These are phyloP conservation scores for Phaseolus lunatus DNA, from an alignment of 306 rosid genomes.

Conservation along the genomic window DNA sequence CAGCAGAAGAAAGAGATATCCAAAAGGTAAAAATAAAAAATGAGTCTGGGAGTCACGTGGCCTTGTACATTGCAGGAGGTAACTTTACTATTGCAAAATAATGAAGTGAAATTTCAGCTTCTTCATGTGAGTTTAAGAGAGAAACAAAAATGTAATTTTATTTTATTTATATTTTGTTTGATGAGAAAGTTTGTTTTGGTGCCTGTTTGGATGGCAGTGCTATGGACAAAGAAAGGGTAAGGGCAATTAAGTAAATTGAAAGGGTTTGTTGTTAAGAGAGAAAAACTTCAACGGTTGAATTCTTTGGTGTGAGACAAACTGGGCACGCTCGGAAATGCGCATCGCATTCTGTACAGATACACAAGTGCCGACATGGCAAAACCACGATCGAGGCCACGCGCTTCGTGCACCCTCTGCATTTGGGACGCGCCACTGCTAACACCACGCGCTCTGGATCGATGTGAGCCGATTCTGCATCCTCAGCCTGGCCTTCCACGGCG, in stretches of 20 bases:
- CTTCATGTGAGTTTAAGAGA: not conserved
- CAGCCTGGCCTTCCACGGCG: conserved; percentile 67
- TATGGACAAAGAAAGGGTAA: conserved; percentile 3
- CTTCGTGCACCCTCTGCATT: conserved; percentile 74
- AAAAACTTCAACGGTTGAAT: conserved; percentile 79
- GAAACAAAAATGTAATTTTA: conserved; percentile 43
- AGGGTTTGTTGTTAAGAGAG: conserved; percentile 51
- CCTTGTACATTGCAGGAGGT: conserved; percentile 58
- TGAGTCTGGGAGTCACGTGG: conserved; percentile 52
- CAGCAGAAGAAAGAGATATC: not conserved
- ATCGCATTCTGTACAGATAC: conserved; percentile 82
- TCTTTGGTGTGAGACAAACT: conserved; percentile 66
- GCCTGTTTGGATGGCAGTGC: conserved; percentile 48
- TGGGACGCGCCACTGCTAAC: conserved; percentile 49
- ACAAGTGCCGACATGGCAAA: conserved; percentile 90
- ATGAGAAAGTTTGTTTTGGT: conserved; percentile 17
- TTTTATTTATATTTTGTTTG: conserved; percentile 33
- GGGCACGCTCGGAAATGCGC: conserved; percentile 76
- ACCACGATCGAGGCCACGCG: conserved; percentile 81
- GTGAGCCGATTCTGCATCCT: conserved; percentile 82
- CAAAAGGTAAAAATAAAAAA: conserved; percentile 36
- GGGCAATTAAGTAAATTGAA: not conserved
- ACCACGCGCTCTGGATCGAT: conserved; percentile 71
- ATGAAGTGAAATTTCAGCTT: not conserved
- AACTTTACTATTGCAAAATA: conserved; percentile 32